These are phyloP conservation scores for Coemansia sp. DNA, from an alignment of 192 early-diverging fungal genomes.

Conservation along the genomic window DNA sequence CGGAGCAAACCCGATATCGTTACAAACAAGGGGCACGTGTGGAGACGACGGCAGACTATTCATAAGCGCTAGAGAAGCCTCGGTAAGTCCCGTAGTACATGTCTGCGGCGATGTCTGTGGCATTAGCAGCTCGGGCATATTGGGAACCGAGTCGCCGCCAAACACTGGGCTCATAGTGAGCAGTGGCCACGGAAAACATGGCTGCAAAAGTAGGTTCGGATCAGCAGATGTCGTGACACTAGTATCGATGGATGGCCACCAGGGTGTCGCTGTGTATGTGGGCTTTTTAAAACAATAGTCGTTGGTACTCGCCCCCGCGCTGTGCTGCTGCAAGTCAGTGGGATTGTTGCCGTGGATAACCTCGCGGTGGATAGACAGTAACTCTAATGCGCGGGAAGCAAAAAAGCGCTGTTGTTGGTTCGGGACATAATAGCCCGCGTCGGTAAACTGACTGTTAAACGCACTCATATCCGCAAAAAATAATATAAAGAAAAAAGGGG, in stretches of 20 bases:
- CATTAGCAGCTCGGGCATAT: neutral
- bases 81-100: neutral
- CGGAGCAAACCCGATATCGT: neutral
- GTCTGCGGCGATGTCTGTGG: constrained; percentile 1
- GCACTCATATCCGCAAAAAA: neutral
- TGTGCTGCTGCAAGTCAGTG: neutral
- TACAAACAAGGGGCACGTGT: neutral
- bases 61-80: neutral
- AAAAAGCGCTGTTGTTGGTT: constrained; percentile 27
- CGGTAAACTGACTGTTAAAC: neutral
- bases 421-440: neutral
- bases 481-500: neutral
- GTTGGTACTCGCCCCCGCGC: neutral
- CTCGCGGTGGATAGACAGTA: constrained; percentile 31
- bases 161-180: constrained; percentile 3
- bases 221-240: neutral
- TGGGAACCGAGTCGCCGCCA: neutral
- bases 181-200: constrained; percentile 8
- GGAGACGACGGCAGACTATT: neutral
- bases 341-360: constrained; percentile 11
- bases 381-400: constrained; percentile 16
- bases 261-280: constrained; percentile 1
- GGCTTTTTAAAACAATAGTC: neutral
- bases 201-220: constrained; percentile 9
- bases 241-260: neutral